Evolutionary conservation across 1,139 yeast species (phyloP).

Genomic region (Diutina rugosa): DNA sequence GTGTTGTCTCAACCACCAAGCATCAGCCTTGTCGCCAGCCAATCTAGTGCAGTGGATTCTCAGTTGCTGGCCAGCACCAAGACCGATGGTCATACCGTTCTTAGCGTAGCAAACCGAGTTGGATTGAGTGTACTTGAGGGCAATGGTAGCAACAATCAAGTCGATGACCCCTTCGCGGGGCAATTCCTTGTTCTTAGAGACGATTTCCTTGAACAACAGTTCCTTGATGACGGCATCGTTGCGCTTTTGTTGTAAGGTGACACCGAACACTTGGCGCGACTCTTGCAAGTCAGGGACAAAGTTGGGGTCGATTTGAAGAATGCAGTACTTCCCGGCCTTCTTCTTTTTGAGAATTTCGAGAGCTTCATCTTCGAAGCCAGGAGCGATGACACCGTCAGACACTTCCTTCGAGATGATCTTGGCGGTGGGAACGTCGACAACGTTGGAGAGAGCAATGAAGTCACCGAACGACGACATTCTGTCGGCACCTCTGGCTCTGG

Average conservation of each 20-base stretch:
- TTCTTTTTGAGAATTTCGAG: constrained; percentile 77
- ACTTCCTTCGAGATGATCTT: constrained; percentile 95
- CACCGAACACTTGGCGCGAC: constrained; percentile 92
- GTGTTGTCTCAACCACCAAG: constrained; percentile 99
- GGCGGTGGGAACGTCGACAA: constrained; percentile 93
- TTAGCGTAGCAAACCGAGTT: constrained; percentile 97
- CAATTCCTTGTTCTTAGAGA: constrained; percentile 72
- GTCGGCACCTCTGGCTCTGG: constrained; percentile 99
- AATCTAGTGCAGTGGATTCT: constrained; percentile 98
- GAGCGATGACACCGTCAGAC: constrained; percentile 97
- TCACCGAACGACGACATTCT: constrained; percentile 99
- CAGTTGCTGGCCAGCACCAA: constrained; percentile 99
- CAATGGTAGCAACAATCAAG: constrained; percentile 92
- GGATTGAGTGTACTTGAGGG: constrained; percentile 93
- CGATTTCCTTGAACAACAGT: constrained; percentile 82
- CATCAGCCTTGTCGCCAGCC: constrained; percentile 98
- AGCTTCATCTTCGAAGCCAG: constrained; percentile 90
- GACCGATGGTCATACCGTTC: constrained; percentile 97
- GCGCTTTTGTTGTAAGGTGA: constrained; percentile 90
- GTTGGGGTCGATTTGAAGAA: constrained; percentile 90
- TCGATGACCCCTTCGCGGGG: constrained; percentile 90
- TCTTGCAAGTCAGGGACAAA: constrained; percentile 72
- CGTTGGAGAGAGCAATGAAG: constrained; percentile 92
- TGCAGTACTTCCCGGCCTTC: constrained; percentile 96
- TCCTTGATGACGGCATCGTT: constrained; percentile 90